These are phyloP conservation scores for Gilbertella persicaria DNA, from an alignment of 371 early-diverging fungal genomes.

Conservation along the genomic window DNA sequence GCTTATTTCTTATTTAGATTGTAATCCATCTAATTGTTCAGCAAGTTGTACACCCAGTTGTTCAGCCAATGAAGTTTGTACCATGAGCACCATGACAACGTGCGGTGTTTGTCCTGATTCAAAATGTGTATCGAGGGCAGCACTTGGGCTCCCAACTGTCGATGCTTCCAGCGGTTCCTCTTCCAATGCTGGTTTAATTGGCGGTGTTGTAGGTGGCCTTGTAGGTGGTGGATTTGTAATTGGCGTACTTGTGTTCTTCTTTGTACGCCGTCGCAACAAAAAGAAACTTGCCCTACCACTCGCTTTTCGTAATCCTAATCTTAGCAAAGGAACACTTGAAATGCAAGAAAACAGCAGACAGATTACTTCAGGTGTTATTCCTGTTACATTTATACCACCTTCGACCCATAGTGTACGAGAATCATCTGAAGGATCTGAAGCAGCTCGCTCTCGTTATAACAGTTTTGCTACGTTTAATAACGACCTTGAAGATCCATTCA, in stretches of 20 bases:
- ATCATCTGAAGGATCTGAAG: not conserved
- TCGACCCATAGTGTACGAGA: conserved; percentile 12
- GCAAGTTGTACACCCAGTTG: conserved; percentile 35
- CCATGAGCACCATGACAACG: conserved; percentile 37
- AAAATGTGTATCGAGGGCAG: conserved; percentile 32
- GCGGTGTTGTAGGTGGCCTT: conserved; percentile 43
- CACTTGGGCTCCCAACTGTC: conserved; percentile 23
- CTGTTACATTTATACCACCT: conserved; percentile 50
- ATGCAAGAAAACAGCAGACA: conserved; percentile 8
- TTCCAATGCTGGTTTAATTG: conserved; percentile 36
- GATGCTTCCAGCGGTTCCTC: conserved; percentile 14
- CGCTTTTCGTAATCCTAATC: conserved; percentile 15
- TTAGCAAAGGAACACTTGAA: conserved; percentile 4
- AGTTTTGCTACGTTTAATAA: conserved; percentile 16
- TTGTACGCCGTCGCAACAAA: conserved; percentile 23
- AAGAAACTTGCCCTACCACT: conserved; percentile 30
- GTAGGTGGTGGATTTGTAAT: conserved; percentile 28
- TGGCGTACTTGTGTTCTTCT: conserved; percentile 17
- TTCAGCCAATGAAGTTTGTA: conserved; percentile 29
- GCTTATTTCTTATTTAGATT: conserved; percentile 12
- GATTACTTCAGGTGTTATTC: conserved; percentile 49
- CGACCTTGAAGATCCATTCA: conserved; percentile 18
- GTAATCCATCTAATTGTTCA: conserved; percentile 29
- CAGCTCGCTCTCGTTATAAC: conserved; percentile 7
- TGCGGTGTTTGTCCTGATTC: conserved; percentile 44